A percentile compares a stretch with the other conserved stretches of the same genome.
Conservation (phyloP, 2,329 filamentous ascomycete species). For the Beauveria brongniartii region DNA sequence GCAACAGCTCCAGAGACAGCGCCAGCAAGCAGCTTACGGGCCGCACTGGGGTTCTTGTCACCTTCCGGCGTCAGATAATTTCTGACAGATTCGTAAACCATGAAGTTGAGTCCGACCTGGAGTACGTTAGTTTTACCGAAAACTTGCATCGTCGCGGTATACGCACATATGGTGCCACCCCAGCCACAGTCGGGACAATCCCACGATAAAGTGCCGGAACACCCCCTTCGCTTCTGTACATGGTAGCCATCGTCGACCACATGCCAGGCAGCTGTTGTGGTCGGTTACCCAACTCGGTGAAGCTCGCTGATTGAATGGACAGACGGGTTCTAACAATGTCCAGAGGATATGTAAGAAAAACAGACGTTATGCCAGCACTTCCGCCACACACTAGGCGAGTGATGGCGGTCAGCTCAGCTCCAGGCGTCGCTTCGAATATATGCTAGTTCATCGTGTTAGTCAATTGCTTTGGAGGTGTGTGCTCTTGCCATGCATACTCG, state of each 20-base stretch:
- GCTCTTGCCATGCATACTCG: constrained; percentile 50
- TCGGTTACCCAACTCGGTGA: constrained; percentile 61
- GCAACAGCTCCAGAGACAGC: constrained; percentile 94
- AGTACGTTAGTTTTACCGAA: constrained; percentile 12
- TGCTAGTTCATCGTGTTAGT: constrained; percentile 30
- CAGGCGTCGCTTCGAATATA: constrained; percentile 70
- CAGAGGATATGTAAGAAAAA: constrained; percentile 89
- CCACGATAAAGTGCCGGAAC: constrained; percentile 82
- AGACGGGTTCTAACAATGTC: constrained; percentile 94
- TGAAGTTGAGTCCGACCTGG: constrained; percentile 92
- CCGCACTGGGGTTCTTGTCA: constrained; percentile 69
- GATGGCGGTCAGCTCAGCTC: constrained; percentile 63
- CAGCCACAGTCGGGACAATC: constrained; percentile 86
- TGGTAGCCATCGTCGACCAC: constrained; percentile 72
- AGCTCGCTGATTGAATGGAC: constrained; percentile 97
- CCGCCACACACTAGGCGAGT: constrained; percentile 83
- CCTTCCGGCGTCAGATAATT: constrained; percentile 80
- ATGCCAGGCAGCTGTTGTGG: constrained; percentile 75
- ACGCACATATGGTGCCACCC: constrained; percentile 84
- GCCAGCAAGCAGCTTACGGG: constrained; percentile 79
- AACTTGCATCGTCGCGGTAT: neutral
- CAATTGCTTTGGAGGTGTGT: constrained; percentile 1
- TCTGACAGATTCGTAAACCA: constrained; percentile 90
- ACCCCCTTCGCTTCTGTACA: constrained; percentile 91
- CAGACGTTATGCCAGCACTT: constrained; percentile 87